phyloP scores from a whole-genome alignment of 306 rosid genomes.

The Cercis canadensis region DNA sequence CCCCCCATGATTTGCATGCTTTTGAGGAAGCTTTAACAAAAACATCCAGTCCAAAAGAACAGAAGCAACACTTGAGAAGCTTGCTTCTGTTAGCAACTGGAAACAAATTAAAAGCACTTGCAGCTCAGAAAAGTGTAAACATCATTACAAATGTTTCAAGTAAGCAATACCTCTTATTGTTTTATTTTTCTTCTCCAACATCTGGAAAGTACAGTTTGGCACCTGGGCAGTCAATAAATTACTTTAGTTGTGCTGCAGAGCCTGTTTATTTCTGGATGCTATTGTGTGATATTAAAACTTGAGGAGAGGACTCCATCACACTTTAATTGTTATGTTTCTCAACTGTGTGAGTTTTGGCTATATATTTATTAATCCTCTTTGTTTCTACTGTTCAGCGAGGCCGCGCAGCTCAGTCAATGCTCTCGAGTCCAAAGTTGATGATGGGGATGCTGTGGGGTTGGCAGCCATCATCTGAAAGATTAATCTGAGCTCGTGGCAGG shows the following conservation, averaged over 20 bases:
- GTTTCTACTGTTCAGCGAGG: constrained; percentile 61
- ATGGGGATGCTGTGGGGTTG: constrained; percentile 74
- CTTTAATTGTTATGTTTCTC: background rate
- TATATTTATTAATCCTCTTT: constrained; percentile 19
- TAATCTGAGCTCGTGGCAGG: constrained; percentile 43
- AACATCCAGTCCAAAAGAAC: constrained; percentile 93
- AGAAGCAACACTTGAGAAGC: constrained; percentile 88
- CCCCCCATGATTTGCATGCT: constrained; percentile 76
- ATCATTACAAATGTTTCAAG: constrained; percentile 90
- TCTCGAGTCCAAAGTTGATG: constrained; percentile 66
- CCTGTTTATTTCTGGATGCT: constrained; percentile 2
- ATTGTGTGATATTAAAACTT: constrained; percentile 8
- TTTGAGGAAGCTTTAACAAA: constrained; percentile 90
- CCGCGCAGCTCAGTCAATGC: constrained; percentile 62
- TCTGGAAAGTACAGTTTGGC: constrained; percentile 12
- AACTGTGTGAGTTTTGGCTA: background rate
- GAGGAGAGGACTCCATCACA: background rate
- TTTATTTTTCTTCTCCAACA: constrained; percentile 16
- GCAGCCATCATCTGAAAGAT: constrained; percentile 70
- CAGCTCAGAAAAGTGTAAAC: constrained; percentile 84
- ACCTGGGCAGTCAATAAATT: constrained; percentile 1
- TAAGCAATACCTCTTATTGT: constrained; percentile 50
- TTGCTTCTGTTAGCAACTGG: constrained; percentile 84
- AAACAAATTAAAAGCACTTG: constrained; percentile 89
- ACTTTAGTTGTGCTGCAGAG: constrained; percentile 15